These are phyloP conservation scores for California macrophylla DNA, from an alignment of 441 rosid species.

Conservation along the genomic window DNA sequence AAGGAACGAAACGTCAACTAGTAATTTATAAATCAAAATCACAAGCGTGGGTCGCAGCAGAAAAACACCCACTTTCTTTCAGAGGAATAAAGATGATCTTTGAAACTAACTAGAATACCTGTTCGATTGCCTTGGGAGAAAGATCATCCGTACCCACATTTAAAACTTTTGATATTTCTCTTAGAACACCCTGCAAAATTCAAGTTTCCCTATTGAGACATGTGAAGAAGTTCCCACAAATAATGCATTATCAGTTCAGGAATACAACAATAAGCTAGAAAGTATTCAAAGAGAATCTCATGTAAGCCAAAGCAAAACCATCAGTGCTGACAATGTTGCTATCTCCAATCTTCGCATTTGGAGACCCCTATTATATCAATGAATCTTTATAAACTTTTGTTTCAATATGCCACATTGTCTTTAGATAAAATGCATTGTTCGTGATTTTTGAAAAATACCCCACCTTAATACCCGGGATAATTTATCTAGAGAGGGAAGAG, in stretches of 20 bases:
- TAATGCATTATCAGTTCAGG: background rate
- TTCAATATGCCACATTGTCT: background rate
- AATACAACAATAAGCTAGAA: background rate
- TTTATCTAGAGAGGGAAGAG: no score
- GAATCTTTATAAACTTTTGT: background rate
- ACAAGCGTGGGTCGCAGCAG: background rate
- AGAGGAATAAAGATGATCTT: background rate
- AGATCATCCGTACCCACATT: constrained; percentile 20
- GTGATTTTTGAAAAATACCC: background rate
- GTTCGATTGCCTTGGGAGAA: constrained; percentile 24
- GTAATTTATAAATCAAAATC: background rate
- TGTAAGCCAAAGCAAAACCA: background rate
- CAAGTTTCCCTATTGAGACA: constrained; percentile 12
- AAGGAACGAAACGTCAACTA: background rate
- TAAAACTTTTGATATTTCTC: constrained; percentile 29
- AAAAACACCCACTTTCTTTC: background rate
- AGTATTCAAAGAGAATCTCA: background rate
- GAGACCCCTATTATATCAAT: no score
- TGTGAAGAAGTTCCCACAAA: background rate
- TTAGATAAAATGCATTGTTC: background rate
- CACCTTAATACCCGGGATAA: background rate
- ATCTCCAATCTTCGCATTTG: no score
- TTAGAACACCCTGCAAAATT: constrained; percentile 30
- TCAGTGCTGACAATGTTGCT: no score
- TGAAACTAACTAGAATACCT: constrained; percentile 16